phyloP scores from a whole-genome alignment of 2,329 filamentous ascomycete species.

The Alternaria sp. region DNA sequence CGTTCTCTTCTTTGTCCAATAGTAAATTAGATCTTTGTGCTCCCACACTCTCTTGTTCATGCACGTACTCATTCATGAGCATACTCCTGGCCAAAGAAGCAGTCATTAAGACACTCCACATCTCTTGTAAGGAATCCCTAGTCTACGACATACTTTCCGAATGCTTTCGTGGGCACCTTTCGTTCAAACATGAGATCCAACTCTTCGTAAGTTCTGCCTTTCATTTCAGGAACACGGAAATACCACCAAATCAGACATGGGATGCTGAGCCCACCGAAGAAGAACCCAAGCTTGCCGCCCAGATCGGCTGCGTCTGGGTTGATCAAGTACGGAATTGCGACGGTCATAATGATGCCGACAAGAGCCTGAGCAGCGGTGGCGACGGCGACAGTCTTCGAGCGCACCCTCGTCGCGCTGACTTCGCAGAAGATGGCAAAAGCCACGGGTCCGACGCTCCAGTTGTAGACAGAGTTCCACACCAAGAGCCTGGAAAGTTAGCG shows the following conservation, averaged over 20 bases:
- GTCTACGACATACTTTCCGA: background rate
- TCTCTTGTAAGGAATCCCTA: background rate
- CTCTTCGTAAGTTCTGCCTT: slow-evolving; percentile 51
- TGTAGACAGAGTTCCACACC: background rate
- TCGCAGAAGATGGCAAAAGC: background rate
- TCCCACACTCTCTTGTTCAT: background rate
- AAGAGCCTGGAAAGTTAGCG: background rate
- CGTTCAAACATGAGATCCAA: slow-evolving; percentile 37
- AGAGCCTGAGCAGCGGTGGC: background rate
- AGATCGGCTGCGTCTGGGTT: slow-evolving; percentile 51
- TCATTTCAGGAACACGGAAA: slow-evolving; percentile 51
- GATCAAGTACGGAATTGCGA: slow-evolving; percentile 51
- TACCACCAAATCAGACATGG: slow-evolving; percentile 47
- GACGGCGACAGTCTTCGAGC: background rate
- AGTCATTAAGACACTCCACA: background rate
- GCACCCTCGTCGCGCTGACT: background rate
- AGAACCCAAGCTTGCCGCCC: slow-evolving; percentile 52
- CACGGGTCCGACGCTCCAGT: background rate
- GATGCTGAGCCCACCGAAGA: slow-evolving; percentile 47
- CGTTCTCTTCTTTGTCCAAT: background rate
- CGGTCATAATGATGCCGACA: slow-evolving; percentile 4
- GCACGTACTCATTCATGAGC: background rate
- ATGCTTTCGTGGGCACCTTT: background rate
- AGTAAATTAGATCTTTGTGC: background rate
- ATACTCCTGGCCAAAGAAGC: background rate